Base-by-base conservation (phyloP, 768 basidiomycete species). In the Pleurotus djamor region DNA sequence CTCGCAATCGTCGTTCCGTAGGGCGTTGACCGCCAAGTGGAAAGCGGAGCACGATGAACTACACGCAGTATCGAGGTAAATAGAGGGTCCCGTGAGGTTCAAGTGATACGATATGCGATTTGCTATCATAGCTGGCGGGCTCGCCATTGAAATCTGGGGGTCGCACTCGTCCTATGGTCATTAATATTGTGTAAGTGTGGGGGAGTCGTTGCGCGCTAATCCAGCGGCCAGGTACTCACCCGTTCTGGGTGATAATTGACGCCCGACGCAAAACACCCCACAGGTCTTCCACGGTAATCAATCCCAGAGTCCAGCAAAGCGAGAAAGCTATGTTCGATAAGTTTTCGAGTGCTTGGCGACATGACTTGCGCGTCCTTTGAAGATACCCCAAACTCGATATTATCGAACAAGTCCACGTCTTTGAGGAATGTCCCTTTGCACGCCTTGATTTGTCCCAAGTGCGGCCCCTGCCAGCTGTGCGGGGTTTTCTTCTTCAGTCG, bases 241-340 rank as follows among this genome's bases (percentile, higher is more conserved):
- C 52, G 3, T 64, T 16, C 7, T 47, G 12, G 45, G 17, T n/a
- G n/a, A n/a, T n/a, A 47, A 16, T 47, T 16, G 7, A 16, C 68
- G 5, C 71, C 76, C 1, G 79, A 71, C 8, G 72, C 74, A 61
- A 71, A 83, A 52, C 73, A 74, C 0, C 79, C 79, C 32, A 81
- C 74, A 12, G 74, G 74, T 32, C 69, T 68, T n/a, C 71, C 72
- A 52, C 80, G 70, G 59, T 75, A 80, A 60, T 81, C 72, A 41
- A 82, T 74, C 4, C 79, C 81, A 1, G 81, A 79, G 62, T 82
- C 81, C 48, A 76, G 71, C 14, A 82, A 68, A 1, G 76, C 76
- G 32, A 75, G 65, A 63, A 79, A 79, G 1, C 71, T 60, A 17
- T 69, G 63, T 52, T 79, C 77, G 12, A 79, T 60, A 13, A 77